Percentiles rank a stretch among this genome's conserved stretches.
Evolutionary conservation across 2,329 filamentous ascomycete genomes (phyloP).

Genomic region (Leptodontidium sp.): DNA sequence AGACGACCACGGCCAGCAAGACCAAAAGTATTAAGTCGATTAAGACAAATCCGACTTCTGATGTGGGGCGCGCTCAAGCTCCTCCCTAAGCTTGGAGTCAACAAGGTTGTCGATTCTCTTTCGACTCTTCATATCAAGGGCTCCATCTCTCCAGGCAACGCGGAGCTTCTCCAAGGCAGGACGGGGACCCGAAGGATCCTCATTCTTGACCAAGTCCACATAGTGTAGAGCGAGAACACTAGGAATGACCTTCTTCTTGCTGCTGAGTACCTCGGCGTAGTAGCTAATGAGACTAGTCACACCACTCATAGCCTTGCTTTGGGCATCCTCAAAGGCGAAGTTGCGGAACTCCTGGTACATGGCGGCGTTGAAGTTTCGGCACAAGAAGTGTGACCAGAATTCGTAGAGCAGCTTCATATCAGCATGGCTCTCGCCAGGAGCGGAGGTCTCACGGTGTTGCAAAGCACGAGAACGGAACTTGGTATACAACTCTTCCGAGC

Average conservation of each 20-base stretch:
- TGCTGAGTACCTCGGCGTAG: constrained; percentile 66
- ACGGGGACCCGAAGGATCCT: constrained; percentile 50
- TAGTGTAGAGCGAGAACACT: constrained; percentile 63
- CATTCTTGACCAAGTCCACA: constrained; percentile 59
- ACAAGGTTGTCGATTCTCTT: constrained; percentile 62
- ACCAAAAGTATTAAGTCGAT: constrained; percentile 12
- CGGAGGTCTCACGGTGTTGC: constrained; percentile 48
- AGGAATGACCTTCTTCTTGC: constrained; percentile 56
- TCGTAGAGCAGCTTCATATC: constrained; percentile 74
- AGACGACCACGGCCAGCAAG: constrained; percentile 11
- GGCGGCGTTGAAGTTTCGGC: constrained; percentile 74
- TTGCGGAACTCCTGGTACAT: constrained; percentile 81
- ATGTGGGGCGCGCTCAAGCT: constrained; percentile 53
- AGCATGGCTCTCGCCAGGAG: constrained; percentile 53
- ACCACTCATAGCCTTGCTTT: constrained; percentile 61
- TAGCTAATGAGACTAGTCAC: constrained; percentile 70
- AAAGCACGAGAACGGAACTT: constrained; percentile 52
- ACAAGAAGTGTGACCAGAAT: constrained; percentile 78
- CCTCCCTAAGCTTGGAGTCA: constrained; percentile 57
- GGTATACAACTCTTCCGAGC: constrained; percentile 48
- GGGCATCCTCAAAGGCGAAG: constrained; percentile 70
- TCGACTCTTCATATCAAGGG: constrained; percentile 62
- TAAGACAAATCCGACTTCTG: constrained; percentile 38
- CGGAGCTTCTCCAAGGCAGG: constrained; percentile 60
- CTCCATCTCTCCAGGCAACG: constrained; percentile 61